Base-by-base conservation (phyloP, 192 early-diverging fungal species). In the Spizellomyces sp. region DNA sequence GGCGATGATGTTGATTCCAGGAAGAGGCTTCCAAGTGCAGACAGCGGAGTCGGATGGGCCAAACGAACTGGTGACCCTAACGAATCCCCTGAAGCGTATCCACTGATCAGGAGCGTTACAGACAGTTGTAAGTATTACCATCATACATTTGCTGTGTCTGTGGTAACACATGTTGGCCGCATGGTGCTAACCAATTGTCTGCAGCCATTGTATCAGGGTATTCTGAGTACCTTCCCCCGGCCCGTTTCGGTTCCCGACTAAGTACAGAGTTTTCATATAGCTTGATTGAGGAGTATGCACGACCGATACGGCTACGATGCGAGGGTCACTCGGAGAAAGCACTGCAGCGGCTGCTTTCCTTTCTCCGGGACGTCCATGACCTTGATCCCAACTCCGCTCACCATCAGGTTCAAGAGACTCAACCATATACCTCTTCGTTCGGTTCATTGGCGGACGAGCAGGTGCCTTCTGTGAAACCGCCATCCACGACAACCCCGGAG, bases 331-430 rank as follows among this genome's bases (percentile, higher is more conserved):
- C 69, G 44, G 59, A 74, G 68, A 62, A 63, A 12, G 67, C 64
- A 56, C 62, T 84, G 58, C 77, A 73, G 44, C 76, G 80, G 6
- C 58, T 89, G 14, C 72, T 88, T 64, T 75, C 78, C 36, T 83
- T 84, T 68, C 70, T 90, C 21, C 77, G 75, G 15, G 90, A 91
- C 76, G 67, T 86, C 5, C 77, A 83, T 62, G 90, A 91, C 59
- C 75, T 89, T 46, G 81, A 82, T 21, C 83, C 83, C 6, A 42
- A 14, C n/a, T 54, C 64, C 22, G 48, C 42, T 41, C 15, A 61
- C 14, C 15, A 61, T 41, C 54, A 56, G 7, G 15, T 61, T 14
- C 59, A 27, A 14, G 59, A 19, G 59, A 61, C 59, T 6, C 59
- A 15, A 42, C 15, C 36, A 5, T 54, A 54, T 54, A 36, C 27